Base-by-base conservation (phyloP, 2,329 filamentous ascomycete genomes). In the Trichoderma endophyticum region DNA sequence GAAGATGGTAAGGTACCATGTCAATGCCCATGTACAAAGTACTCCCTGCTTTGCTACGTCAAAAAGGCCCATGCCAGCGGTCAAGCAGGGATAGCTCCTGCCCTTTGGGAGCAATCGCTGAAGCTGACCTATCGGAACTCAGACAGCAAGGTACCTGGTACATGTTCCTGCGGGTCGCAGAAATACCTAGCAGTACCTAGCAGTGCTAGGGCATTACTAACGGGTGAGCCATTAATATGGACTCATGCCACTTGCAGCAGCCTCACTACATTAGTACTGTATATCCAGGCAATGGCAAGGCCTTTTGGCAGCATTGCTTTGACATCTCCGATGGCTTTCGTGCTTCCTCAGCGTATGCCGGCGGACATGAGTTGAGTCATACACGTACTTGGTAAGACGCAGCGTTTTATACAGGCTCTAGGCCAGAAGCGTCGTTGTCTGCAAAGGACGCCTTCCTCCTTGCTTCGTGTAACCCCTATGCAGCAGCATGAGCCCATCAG, bases 141-240 rank as follows among this genome's bases (percentile, higher is more conserved):
- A 36, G 57, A 54, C 39, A 26, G 18, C 28, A 34, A 34, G 28
- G 57, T 62, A 61, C 67, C 57, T 62, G 57, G 28, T 62, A 70
- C 57, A 54, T 54, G 48, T 54, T 54, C 48, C 36, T 70, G 67
- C 56, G 66, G 56, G 56, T 32, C 39, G 57, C 24, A 28, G 5
- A 63, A 64, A 28, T 36, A 26, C 39, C 39, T 26, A 36, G 9
- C 28, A 48, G 34, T 36, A 36, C 34, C 34, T 36, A 36, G 34
- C 34, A 43, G 39, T 43, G 34, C 39, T 43, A 43, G 39, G 32
- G 36, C 21, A 32, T 54, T 63, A 51, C 34, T 34, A 71, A 48
- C 62, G 34, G 28, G 21, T 71, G 54, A 71, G 63, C 63, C 70
- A 71, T 66, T 67, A 66, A 66, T 67, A 36, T 57, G 28, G 56